A percentile compares a stretch with the other conserved stretches of the same genome.
Evolutionary conservation across 106 monocot genomes (phyloP).

Genomic region (Iris macrosiphon): DNA sequence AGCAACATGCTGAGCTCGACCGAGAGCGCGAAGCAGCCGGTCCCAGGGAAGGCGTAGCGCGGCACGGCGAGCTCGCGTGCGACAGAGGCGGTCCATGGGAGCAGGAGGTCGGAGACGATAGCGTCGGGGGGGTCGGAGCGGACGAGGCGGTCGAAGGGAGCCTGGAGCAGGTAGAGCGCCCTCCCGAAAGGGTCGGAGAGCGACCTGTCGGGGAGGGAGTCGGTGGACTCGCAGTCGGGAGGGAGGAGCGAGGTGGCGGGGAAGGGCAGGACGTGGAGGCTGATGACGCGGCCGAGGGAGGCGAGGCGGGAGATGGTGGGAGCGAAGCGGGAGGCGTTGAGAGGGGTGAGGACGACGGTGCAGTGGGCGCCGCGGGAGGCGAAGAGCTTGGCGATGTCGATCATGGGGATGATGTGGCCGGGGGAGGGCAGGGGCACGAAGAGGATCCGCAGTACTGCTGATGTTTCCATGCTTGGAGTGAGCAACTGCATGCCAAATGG

Average conservation of each 20-base stretch:
- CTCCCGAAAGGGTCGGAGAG: slow-evolving; percentile 12
- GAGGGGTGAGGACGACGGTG: slow-evolving; percentile 26
- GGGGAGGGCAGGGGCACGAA: slow-evolving; percentile 31
- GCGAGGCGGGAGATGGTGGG: slow-evolving; percentile 3
- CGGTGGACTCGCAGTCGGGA: slow-evolving; percentile 13
- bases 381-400: slow-evolving; percentile 30
- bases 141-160: slow-evolving; percentile 17
- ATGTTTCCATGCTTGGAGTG: no score
- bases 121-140: slow-evolving; percentile 13
- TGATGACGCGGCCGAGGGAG: slow-evolving; percentile 3
- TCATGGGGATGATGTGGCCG: slow-evolving; percentile 35
- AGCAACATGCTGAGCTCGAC: slow-evolving; percentile 17
- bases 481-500: no score
- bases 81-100: slow-evolving; percentile 26
- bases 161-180: slow-evolving; percentile 21
- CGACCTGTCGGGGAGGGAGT: slow-evolving; percentile 11
- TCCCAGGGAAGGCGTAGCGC: slow-evolving; percentile 27
- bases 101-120: slow-evolving; percentile 22
- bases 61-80: slow-evolving; percentile 22
- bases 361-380: slow-evolving; percentile 19
- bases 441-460: slow-evolving; percentile 11
- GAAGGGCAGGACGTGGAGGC: slow-evolving; percentile 14
- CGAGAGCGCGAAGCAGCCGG: slow-evolving; percentile 33
- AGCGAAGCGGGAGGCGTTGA: slow-evolving; percentile 16
- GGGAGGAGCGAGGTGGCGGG: slow-evolving; percentile 17